These are phyloP conservation scores for Jacaranda copaia DNA, from an alignment of 257 asterid genomes.

Conservation along the genomic window DNA sequence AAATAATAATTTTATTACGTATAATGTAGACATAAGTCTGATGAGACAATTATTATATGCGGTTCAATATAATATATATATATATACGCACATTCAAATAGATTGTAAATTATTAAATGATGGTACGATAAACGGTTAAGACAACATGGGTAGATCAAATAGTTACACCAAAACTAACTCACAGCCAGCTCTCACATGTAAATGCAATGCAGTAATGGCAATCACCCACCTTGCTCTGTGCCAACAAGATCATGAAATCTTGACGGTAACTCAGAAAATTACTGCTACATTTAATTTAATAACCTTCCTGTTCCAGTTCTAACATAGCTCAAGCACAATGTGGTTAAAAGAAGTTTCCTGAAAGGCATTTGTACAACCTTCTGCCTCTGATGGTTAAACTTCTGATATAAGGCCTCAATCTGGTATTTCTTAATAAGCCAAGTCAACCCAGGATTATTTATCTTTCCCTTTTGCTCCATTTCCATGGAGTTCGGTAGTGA, in stretches of 20 bases:
- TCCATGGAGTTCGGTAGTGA: constrained; percentile 55
- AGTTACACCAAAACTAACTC: constrained; percentile 18
- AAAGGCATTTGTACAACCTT: background rate
- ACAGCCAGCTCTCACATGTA: background rate
- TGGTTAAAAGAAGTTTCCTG: no score
- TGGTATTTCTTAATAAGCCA: background rate
- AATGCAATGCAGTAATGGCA: constrained; percentile 36
- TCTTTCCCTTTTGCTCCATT: background rate
- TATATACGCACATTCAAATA: no score
- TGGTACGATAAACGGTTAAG: no score
- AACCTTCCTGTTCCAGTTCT: background rate
- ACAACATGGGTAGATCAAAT: constrained; percentile 27
- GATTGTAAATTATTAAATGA: no score
- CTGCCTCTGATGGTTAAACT: background rate
- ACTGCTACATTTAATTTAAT: no score
- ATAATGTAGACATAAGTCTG: no score
- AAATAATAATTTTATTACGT: no score
- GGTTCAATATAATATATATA: no score
- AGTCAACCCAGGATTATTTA: background rate
- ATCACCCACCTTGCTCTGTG: constrained; percentile 37
- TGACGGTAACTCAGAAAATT: background rate
- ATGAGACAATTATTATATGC: no score
- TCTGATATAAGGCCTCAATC: background rate
- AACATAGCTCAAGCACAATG: no score
- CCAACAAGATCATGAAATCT: constrained; percentile 9